Base-by-base conservation (phyloP, 805 yeast species). In the Kodamaea laetipori region DNA sequence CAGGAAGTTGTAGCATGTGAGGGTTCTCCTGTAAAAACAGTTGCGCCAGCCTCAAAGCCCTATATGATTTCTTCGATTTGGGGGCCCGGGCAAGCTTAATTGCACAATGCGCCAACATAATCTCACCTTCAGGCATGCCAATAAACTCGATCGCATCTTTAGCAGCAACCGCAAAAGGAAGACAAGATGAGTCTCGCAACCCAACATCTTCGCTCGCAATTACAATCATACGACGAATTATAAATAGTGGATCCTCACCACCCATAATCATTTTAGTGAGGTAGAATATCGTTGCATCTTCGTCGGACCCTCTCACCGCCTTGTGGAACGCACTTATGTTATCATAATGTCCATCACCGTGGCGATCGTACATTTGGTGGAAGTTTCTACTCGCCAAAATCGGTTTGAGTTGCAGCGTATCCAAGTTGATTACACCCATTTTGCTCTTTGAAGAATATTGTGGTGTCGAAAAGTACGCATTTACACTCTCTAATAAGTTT, bases 141-240 rank as follows among this genome's bases (percentile, higher is more conserved):
- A 94, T 77, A 62, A 86, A 86, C 67, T 88, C 90, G 3, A 87
- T 83, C 0, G 97, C 89, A 33, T 88, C 87, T 60, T 86, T 87
- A 0, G 95, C 79, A 0, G 97, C 82, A 2, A 86, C 74, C 1
- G 96, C 94, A 66, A 94, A 84, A 2, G 97, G 96, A 33, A 94
- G 65, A 53, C 95, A 81, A 1, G 85, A 64, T 40, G 89, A 88
- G 61, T 94, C 98, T 3, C 86, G 71, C 1, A 87, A 66, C 0
- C 99, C 99, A 19, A 94, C 71, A 60, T 94, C 99, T 60, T 94
- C 99, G 57, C 94, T 84, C 0, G 99, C 98, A 15, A 94, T 94
- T 3, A 97, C 74, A 4, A 94, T 83, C 95, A 94, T 86, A 51
- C 99, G 69, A 33, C 99, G 72, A 0, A 94, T 90, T 9, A 94